Evolutionary conservation across 1,284 basidiomycete genomes (phyloP).

Genomic region (Boletus mariae): DNA sequence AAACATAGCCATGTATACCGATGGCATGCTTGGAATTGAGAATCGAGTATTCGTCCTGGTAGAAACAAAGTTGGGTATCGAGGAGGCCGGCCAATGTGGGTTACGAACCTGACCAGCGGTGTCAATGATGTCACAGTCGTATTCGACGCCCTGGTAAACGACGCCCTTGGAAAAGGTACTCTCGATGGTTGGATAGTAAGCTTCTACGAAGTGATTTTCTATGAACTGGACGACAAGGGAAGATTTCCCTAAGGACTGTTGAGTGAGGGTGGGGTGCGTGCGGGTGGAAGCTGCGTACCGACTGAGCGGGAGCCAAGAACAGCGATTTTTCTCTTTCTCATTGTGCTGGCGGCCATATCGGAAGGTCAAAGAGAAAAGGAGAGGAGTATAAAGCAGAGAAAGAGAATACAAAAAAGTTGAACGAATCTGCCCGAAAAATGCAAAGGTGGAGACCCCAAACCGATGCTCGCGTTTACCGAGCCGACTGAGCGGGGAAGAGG

Average conservation of each 20-base stretch:
- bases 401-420: constrained; percentile 9
- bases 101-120: constrained; percentile 83
- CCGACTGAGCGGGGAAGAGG: constrained; percentile 2
- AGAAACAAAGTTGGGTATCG: neutral
- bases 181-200: constrained; percentile 96
- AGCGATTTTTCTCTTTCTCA: constrained; percentile 83
- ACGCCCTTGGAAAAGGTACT: constrained; percentile 84
- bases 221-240: constrained; percentile 75
- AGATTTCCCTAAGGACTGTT: constrained; percentile 60
- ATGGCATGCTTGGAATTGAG: constrained; percentile 80
- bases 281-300: constrained; percentile 44
- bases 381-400: neutral
- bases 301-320: constrained; percentile 79
- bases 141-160: constrained; percentile 81
- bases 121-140: constrained; percentile 97
- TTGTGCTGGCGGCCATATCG: constrained; percentile 51
- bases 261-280: constrained; percentile 12
- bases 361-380: constrained; percentile 3
- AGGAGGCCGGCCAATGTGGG: neutral
- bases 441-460: constrained; percentile 13
- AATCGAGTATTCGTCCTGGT: constrained; percentile 78
- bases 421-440: constrained; percentile 20
- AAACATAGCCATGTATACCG: constrained; percentile 81
- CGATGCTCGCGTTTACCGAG: constrained; percentile 16
- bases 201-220: constrained; percentile 68